Evolutionary conservation across 2,329 filamentous ascomycete genomes (phyloP).

Genomic region (Zopfia rhizophila): DNA sequence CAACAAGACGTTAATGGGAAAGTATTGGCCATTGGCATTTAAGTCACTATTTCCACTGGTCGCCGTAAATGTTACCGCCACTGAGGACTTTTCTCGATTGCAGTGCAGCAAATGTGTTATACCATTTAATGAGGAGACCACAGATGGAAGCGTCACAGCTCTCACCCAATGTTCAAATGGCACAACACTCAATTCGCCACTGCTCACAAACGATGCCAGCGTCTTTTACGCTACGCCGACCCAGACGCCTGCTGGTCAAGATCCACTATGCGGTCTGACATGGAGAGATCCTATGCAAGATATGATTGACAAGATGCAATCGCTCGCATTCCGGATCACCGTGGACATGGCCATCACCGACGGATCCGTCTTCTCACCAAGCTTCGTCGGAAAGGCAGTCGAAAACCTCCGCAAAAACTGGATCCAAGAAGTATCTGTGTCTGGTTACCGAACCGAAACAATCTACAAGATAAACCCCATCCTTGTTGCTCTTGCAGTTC

Average conservation of each 20-base stretch:
- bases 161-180: conserved; percentile 15
- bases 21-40: conserved; percentile 25
- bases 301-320: conserved; percentile 25
- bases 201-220: conserved; percentile 20
- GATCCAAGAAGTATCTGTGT: conserved; percentile 14
- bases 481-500: conserved; percentile 23
- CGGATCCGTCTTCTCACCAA: conserved; percentile 17
- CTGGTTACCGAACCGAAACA: not conserved
- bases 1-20: conserved; percentile 15
- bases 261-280: conserved; percentile 21
- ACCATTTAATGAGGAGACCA: not conserved
- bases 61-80: conserved; percentile 22
- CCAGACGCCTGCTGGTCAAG: not conserved
- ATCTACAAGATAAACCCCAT: conserved; percentile 15
- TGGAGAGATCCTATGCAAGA: conserved; percentile 28
- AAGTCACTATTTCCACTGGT: conserved; percentile 23
- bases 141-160: not conserved
- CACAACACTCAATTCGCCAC: conserved; percentile 1
- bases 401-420: conserved; percentile 13
- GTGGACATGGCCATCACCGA: conserved; percentile 21
- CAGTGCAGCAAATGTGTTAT: conserved; percentile 21
- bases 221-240: conserved; percentile 14
- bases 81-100: conserved; percentile 12
- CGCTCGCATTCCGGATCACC: conserved; percentile 28
- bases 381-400: conserved; percentile 8